phyloP scores from a whole-genome alignment of 495 filamentous ascomycete species.

The Geoglossum glabrum region DNA sequence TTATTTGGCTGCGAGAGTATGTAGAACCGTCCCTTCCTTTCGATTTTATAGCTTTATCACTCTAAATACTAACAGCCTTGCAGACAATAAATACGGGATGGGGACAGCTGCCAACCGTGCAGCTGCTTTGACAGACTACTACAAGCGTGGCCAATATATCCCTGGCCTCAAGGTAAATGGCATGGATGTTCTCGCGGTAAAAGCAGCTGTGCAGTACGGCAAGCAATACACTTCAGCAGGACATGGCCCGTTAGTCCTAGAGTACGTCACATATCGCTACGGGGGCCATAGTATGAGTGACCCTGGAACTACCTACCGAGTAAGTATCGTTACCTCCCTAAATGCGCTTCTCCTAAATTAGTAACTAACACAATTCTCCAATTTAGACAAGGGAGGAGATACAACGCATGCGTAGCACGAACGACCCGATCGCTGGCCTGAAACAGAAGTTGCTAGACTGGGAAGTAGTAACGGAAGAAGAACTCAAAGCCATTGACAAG shows the following conservation, averaged over 20 bases:
- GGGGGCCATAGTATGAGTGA: slow-evolving; percentile 99
- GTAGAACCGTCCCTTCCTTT: slow-evolving; percentile 14
- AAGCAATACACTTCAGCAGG: slow-evolving; percentile 63
- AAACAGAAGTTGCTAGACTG: slow-evolving; percentile 97
- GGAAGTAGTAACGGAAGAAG: slow-evolving; percentile 81
- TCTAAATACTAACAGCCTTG: neutral
- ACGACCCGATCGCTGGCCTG: slow-evolving; percentile 93
- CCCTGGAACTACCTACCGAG: slow-evolving; percentile 91
- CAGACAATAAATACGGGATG: slow-evolving; percentile 99
- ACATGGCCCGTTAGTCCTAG: slow-evolving; percentile 84
- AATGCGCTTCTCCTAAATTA: neutral
- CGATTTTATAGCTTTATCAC: neutral
- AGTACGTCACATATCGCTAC: slow-evolving; percentile 98
- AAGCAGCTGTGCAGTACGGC: slow-evolving; percentile 81
- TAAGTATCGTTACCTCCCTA: slow-evolving; percentile 3
- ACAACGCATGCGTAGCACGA: slow-evolving; percentile 94
- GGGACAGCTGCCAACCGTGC: slow-evolving; percentile 89
- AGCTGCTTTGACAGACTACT: slow-evolving; percentile 94
- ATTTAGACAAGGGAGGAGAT: slow-evolving; percentile 78
- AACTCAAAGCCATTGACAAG: slow-evolving; percentile 91
- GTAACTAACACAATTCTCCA: neutral
- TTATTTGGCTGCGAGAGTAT: slow-evolving; percentile 96
- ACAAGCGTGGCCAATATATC: slow-evolving; percentile 99
- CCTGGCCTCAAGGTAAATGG: slow-evolving; percentile 98
- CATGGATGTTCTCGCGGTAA: slow-evolving; percentile 97